A percentile compares a stretch with the other conserved stretches of the same genome.
Evolutionary conservation across 1,284 basidiomycete genomes (phyloP).

Genomic region (Heimioporus retisporus): DNA sequence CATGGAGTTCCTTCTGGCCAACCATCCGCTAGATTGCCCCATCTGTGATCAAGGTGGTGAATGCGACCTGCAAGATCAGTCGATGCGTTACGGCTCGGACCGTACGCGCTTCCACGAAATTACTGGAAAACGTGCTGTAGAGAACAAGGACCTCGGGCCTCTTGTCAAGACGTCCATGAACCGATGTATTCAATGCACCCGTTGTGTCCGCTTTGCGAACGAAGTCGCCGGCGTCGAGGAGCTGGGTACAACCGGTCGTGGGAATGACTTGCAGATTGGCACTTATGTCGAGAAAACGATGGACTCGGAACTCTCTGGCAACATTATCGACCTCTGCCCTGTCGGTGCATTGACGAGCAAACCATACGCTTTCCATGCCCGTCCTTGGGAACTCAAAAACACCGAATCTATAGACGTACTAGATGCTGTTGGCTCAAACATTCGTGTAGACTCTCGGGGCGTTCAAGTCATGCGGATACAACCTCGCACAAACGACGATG

Average conservation of each 20-base stretch:
- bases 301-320: constrained; percentile 98
- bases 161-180: constrained; percentile 99
- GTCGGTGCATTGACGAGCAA: constrained; percentile 99
- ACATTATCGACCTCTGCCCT: constrained; percentile 97
- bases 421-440: constrained; percentile 98
- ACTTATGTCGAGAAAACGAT: constrained; percentile 99
- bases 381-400: constrained; percentile 99
- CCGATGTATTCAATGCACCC: constrained; percentile 99
- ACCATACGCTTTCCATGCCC: constrained; percentile 97
- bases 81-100: constrained; percentile 99
- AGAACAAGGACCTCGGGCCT: constrained; percentile 99
- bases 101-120: constrained; percentile 99
- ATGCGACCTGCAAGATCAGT: constrained; percentile 99
- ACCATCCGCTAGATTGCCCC: constrained; percentile 98
- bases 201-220: constrained; percentile 99
- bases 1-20: constrained; percentile 98
- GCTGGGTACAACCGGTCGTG: constrained; percentile 96
- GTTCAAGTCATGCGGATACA: constrained; percentile 98
- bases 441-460: constrained; percentile 96
- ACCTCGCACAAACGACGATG: constrained; percentile 96
- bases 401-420: constrained; percentile 98
- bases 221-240: constrained; percentile 99
- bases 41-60: constrained; percentile 99
- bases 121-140: constrained; percentile 96
- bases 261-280: constrained; percentile 99